Percentiles rank a stretch among this genome's conserved stretches.
Evolutionary conservation across 805 yeast genomes (phyloP).

Genomic region (Candida sakaeoensis): DNA sequence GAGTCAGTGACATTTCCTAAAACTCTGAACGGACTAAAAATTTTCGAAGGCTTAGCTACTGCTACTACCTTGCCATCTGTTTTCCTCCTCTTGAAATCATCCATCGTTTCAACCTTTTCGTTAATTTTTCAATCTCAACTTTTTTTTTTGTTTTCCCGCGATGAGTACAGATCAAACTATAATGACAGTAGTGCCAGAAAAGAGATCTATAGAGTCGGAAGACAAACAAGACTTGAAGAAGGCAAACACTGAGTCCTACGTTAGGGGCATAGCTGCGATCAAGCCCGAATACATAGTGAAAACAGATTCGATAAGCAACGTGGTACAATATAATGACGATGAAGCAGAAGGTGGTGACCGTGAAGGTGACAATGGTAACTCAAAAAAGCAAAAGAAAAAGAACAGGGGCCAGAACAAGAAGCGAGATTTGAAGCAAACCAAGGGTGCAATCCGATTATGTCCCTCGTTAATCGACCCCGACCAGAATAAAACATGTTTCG

Average conservation of each 20-base stretch:
- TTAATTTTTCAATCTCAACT: background rate
- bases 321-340: slow-evolving; percentile 39
- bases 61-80: slow-evolving; percentile 11
- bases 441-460: slow-evolving; percentile 65
- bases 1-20: slow-evolving; percentile 87
- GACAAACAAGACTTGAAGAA: slow-evolving; percentile 17
- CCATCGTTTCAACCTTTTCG: too few relatives aligned
- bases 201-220: slow-evolving; percentile 13
- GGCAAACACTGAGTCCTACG: slow-evolving; percentile 18
- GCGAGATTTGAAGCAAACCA: slow-evolving; percentile 68
- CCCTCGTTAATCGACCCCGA: slow-evolving; percentile 57
- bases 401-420: slow-evolving; percentile 72
- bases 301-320: slow-evolving; percentile 26
- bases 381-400: slow-evolving; percentile 30
- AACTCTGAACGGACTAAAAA: slow-evolving; percentile 82
- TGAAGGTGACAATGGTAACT: slow-evolving; percentile 31
- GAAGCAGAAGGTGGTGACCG: slow-evolving; percentile 45
- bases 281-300: slow-evolving; percentile 66
- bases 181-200: slow-evolving; percentile 11
- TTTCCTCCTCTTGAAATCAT: slow-evolving; percentile 29
- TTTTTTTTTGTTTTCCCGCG: background rate
- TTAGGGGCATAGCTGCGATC: slow-evolving; percentile 71
- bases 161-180: background rate
- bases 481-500: slow-evolving; percentile 46
- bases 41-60: slow-evolving; percentile 29